Conservation (phyloP, 176 grass and related monocot genomes). For the Rhipidocladum racemiflorum region DNA sequence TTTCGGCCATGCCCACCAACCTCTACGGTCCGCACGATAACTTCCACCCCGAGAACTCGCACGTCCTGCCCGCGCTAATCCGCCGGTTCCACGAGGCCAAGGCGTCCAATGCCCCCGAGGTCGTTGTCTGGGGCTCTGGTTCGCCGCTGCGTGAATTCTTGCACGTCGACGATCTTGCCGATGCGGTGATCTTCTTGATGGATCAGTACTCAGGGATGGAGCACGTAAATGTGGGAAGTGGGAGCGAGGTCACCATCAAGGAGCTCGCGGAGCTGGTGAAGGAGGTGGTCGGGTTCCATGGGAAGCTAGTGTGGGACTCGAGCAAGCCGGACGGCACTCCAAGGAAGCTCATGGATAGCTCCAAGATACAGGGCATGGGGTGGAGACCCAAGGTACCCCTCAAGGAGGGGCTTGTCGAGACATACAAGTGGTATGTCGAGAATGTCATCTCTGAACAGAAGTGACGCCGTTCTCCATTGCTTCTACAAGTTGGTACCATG, state of each 20-base stretch:
- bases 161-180: constrained; percentile 68
- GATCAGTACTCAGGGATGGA: constrained; percentile 62
- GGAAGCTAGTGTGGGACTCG: constrained; percentile 65
- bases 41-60: constrained; percentile 67
- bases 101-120: constrained; percentile 37
- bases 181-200: constrained; percentile 66
- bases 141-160: constrained; percentile 69
- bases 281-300: constrained; percentile 62
- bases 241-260: constrained; percentile 68
- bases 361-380: constrained; percentile 65
- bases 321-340: constrained; percentile 70
- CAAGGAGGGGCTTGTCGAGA: constrained; percentile 57
- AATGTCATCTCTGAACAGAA: constrained; percentile 39
- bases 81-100: constrained; percentile 74
- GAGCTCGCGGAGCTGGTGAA: constrained; percentile 72
- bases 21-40: constrained; percentile 80
- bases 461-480: background rate
- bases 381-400: constrained; percentile 65
- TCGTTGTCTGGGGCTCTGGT: constrained; percentile 73
- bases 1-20: constrained; percentile 84
- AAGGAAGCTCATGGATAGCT: constrained; percentile 85
- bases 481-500: background rate
- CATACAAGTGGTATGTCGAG: constrained; percentile 80
- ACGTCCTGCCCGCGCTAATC: constrained; percentile 59
- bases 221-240: constrained; percentile 73